phyloP scores from a whole-genome alignment of 345 rosid species.

The Eucalyptus regnans region DNA sequence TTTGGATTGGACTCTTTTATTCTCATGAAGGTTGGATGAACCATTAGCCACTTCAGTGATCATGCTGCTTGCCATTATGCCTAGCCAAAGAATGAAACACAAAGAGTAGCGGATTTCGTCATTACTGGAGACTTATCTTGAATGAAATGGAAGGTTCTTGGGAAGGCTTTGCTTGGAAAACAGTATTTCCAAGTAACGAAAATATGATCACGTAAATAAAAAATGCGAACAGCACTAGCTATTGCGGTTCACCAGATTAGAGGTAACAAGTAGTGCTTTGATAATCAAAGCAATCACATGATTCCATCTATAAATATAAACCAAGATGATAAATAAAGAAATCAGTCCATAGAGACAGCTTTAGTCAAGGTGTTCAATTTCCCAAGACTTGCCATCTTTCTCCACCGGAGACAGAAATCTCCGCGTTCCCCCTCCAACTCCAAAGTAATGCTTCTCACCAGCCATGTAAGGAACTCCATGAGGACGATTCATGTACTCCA shows the following conservation, averaged over 20 bases:
- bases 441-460: conserved; percentile 47
- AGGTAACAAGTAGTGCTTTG: background rate
- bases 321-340: too few species aligned
- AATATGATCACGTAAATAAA: background rate
- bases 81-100: conserved; percentile 7
- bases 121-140: background rate
- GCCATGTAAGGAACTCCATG: conserved; percentile 70
- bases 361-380: background rate
- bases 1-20: too few species aligned
- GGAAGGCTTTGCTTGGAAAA: background rate
- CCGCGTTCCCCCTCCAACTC: conserved; percentile 47
- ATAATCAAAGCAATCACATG: background rate
- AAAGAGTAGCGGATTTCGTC: background rate
- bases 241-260: background rate
- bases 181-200: background rate
- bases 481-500: conserved; percentile 35
- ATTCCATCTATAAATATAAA: background rate
- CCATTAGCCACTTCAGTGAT: conserved; percentile 88
- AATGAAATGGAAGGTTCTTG: background rate
- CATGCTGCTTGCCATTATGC: conserved; percentile 40
- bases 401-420: conserved; percentile 69
- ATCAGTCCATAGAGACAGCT: background rate
- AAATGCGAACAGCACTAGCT: background rate
- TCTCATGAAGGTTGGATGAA: conserved; percentile 76
- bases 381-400: conserved; percentile 44